Base-by-base conservation (phyloP, 1,139 yeast genomes). In the Saccharomyces hybrid region DNA sequence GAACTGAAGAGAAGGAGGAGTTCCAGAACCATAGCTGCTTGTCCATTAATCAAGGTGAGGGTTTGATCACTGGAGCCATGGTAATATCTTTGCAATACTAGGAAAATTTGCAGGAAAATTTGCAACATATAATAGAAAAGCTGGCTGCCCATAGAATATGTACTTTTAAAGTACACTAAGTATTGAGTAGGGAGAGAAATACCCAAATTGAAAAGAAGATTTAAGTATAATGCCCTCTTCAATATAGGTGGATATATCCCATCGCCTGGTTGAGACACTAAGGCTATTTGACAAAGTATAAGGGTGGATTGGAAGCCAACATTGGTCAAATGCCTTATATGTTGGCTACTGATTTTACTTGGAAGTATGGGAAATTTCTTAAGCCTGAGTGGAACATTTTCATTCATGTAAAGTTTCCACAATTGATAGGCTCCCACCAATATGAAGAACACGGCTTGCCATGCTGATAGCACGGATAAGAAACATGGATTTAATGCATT, bases 401-500 rank as follows among this genome's bases (percentile, higher is more conserved):
- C 50, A 28, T 52, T 55, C 38, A 53, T 44, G 9, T 54, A 48
- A 51, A 67, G 48, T 25, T 59, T 52, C 13, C 58, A 9, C 23
- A 77, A 59, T 54, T 73, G 76, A 20, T 57, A 32, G 14, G 61
- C 46, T 38, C 80, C 78, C 6, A 66, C 46, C 0, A 71, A 25
- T 1, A 61, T 52, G 32, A 72, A 66, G 1, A 67, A 20, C 0
- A 61, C 38, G 0, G 76, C 59, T 11, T 67, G 54, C 0, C 55
- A 31, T 20, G 50, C 8, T 20, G 32, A 30, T 6, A 30, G n/a
- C 41, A 23, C 6, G 28, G 48, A n/a, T 2, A 81, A 57, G 59
- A 82, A 78, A 60, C 86, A 81, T 2, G 86, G 86, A 54, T 79
- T 81, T 59, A 83, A 69, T 0, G 85, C 83, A 63, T 81, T 82